Percentiles rank a stretch among this genome's conserved stretches.
phyloP scores from a whole-genome alignment of 768 basidiomycete species.

The Sporobolomyces roseus region DNA sequence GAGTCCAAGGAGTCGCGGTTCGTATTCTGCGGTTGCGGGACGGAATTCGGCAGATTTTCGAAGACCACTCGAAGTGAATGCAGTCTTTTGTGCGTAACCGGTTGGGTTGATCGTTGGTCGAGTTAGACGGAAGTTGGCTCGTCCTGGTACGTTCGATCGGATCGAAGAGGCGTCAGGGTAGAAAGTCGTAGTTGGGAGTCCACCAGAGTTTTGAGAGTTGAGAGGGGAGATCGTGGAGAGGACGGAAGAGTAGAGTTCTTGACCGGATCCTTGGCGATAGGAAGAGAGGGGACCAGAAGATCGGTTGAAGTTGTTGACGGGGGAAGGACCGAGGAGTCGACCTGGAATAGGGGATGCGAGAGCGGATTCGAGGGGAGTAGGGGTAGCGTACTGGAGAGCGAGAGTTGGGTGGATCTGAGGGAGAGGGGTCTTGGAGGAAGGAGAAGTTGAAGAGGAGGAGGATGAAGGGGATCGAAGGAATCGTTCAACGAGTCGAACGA shows the following conservation, averaged over 20 bases:
- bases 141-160: slow-evolving; percentile 36
- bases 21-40: slow-evolving; percentile 32
- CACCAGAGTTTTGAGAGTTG: background rate
- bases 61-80: background rate
- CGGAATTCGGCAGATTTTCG: slow-evolving; percentile 8
- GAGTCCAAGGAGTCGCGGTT: slow-evolving; percentile 26
- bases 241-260: slow-evolving; percentile 23
- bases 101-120: slow-evolving; percentile 18
- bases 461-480: slow-evolving; percentile 31
- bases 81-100: background rate
- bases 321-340: slow-evolving; percentile 34
- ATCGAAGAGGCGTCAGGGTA: slow-evolving; percentile 34
- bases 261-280: background rate
- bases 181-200: slow-evolving; percentile 24
- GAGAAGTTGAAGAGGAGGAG: background rate
- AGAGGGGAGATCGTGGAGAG: slow-evolving; percentile 31
- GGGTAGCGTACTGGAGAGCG: slow-evolving; percentile 35
- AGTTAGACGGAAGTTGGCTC: slow-evolving; percentile 28
- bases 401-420: slow-evolving; percentile 37
- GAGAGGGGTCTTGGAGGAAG: background rate
- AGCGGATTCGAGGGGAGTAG: slow-evolving; percentile 35
- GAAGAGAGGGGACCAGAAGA: background rate
- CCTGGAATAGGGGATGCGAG: slow-evolving; percentile 32
- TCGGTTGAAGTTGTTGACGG: background rate
- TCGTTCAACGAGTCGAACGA: slow-evolving; percentile 32